phyloP scores from a whole-genome alignment of 371 early-diverging fungal species.

The Capillidium rhysosporum region DNA sequence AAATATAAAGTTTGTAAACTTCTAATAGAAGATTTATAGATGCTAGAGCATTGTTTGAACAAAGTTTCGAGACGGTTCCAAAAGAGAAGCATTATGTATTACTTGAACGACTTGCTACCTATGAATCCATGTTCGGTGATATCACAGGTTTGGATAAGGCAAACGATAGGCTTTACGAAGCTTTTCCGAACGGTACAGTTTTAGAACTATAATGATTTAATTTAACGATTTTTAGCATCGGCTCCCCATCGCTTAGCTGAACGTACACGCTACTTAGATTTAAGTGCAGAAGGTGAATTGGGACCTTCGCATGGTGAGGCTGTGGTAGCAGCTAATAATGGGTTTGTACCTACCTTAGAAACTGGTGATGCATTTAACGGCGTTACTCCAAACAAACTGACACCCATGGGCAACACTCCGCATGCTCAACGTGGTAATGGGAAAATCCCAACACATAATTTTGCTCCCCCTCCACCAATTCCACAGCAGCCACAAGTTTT shows the following conservation, averaged over 20 bases:
- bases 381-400: too few species aligned
- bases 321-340: too few species aligned
- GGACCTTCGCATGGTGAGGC: background rate
- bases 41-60: conserved; percentile 73
- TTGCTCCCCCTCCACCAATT: background rate
- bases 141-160: conserved; percentile 44
- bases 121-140: conserved; percentile 78
- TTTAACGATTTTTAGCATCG: background rate
- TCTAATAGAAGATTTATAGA: conserved; percentile 18
- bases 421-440: too few species aligned
- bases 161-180: conserved; percentile 51
- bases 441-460: background rate
- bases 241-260: background rate
- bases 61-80: conserved; percentile 49
- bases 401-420: too few species aligned
- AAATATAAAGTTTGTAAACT: conserved; percentile 8
- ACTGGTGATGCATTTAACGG: too few species aligned
- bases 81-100: conserved; percentile 42
- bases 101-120: conserved; percentile 63
- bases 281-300: background rate
- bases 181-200: conserved; percentile 28
- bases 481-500: background rate
- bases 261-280: background rate
- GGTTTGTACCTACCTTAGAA: too few species aligned
- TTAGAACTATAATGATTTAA: too few species aligned